Evolutionary conservation across 495 filamentous ascomycete genomes (phyloP).

Genomic region (Podospora conica): DNA sequence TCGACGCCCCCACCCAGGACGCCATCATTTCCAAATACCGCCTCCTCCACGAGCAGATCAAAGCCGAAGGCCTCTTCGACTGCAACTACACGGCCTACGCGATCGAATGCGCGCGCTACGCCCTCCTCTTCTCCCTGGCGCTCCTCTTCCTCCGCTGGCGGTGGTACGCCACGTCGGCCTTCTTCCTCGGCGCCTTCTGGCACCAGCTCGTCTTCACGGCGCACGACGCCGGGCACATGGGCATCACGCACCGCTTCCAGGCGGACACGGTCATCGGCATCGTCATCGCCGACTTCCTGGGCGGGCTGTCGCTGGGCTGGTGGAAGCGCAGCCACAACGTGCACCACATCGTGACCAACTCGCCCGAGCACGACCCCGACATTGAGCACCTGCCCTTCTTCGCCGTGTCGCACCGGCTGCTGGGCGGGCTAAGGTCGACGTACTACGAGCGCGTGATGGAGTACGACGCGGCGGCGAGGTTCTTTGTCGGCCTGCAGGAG

Average conservation of each 20-base stretch:
- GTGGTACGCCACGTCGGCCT: constrained; percentile 70
- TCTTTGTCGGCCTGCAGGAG: constrained; percentile 68
- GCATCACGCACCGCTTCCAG: constrained; percentile 85
- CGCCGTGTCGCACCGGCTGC: constrained; percentile 82
- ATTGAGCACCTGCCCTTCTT: constrained; percentile 97
- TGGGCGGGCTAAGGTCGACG: constrained; percentile 68
- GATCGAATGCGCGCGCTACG: constrained; percentile 70
- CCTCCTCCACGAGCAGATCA: constrained; percentile 60
- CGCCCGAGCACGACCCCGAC: constrained; percentile 93
- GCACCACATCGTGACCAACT: constrained; percentile 96
- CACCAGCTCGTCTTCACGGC: constrained; percentile 93
- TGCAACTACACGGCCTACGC: constrained; percentile 83
- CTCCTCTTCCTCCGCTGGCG: constrained; percentile 59
- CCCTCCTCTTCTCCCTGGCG: constrained; percentile 56
- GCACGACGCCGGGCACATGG: constrained; percentile 97
- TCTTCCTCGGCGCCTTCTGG: constrained; percentile 83
- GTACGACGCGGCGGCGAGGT: constrained; percentile 69
- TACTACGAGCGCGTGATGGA: constrained; percentile 87
- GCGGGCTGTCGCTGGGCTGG: constrained; percentile 89
- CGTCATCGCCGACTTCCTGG: constrained; percentile 82
- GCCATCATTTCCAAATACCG: constrained; percentile 78
- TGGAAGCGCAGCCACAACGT: constrained; percentile 98
- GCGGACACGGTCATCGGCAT: constrained; percentile 82
- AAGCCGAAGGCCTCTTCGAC: constrained; percentile 68
- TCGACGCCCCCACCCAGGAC: constrained; percentile 70